Evolutionary conservation across 768 basidiomycete species (phyloP).

Genomic region (Tylopilus plumbeoviolaceoides): DNA sequence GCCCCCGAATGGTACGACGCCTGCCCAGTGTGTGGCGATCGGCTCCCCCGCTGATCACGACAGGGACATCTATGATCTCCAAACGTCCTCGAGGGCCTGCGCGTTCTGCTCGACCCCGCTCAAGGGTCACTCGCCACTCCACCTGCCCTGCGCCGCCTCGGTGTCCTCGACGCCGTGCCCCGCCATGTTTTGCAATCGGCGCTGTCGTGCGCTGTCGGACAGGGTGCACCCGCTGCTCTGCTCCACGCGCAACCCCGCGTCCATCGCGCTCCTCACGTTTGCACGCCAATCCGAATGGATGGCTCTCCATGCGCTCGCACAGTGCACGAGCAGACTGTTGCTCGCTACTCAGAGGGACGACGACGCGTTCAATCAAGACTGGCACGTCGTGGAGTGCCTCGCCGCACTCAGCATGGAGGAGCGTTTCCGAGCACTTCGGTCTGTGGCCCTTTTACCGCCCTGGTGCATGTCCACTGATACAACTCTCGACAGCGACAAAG

Average conservation of each 20-base stretch:
- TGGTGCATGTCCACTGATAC: background rate
- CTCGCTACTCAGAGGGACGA: constrained; percentile 49
- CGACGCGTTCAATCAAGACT: constrained; percentile 36
- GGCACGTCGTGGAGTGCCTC: constrained; percentile 53
- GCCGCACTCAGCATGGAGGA: constrained; percentile 80
- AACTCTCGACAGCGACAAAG: constrained; percentile 26
- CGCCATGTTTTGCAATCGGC: constrained; percentile 73
- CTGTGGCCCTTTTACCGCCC: background rate
- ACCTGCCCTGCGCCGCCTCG: constrained; percentile 51
- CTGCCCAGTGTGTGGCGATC: background rate
- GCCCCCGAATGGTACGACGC: constrained; percentile 69
- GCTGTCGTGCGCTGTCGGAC: constrained; percentile 65
- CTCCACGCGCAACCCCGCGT: constrained; percentile 67
- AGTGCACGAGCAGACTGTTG: constrained; percentile 61
- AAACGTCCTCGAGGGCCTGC: constrained; percentile 58
- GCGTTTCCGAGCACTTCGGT: constrained; percentile 37
- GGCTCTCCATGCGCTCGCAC: constrained; percentile 64
- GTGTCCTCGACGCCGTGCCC: constrained; percentile 45
- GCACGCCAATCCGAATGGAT: constrained; percentile 65
- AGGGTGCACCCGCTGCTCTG: constrained; percentile 71
- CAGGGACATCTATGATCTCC: constrained; percentile 78
- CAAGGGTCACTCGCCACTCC: constrained; percentile 37
- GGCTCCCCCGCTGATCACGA: constrained; percentile 1
- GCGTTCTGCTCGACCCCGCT: constrained; percentile 70
- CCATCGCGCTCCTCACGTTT: constrained; percentile 54